Conservation (phyloP, 176 grass and related monocot species). For the Carex littledalei region DNA sequence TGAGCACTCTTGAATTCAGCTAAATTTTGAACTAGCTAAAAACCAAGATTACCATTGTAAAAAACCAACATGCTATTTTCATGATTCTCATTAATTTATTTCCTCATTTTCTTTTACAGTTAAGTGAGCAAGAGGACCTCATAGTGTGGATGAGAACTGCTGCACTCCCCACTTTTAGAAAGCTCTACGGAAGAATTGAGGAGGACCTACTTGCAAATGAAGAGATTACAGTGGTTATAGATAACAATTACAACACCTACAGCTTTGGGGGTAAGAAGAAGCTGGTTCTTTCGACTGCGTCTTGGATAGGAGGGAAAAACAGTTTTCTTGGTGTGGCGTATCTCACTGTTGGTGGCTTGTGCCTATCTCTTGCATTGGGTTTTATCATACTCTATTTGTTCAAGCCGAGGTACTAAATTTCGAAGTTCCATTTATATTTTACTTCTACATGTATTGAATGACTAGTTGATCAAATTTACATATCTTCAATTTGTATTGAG, state of each 20-base stretch:
- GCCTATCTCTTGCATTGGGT: constrained; percentile 53
- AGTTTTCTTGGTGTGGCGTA: constrained; percentile 81
- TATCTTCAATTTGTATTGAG: neutral
- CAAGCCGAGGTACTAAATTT: constrained; percentile 66
- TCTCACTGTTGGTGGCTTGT: constrained; percentile 54
- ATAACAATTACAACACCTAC: constrained; percentile 96
- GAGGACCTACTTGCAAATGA: constrained; percentile 58
- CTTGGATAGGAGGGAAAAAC: constrained; percentile 95
- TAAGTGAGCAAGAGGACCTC: constrained; percentile 93
- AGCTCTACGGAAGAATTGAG: constrained; percentile 91
- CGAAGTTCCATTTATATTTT: neutral
- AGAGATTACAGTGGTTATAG: constrained; percentile 63
- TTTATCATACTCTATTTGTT: constrained; percentile 67
- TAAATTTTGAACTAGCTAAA: neutral
- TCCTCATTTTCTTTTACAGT: constrained; percentile 31
- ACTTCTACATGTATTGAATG: neutral
- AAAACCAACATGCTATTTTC: neutral
- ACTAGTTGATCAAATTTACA: neutral
- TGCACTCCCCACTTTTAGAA: constrained; percentile 84
- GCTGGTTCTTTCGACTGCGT: constrained; percentile 71
- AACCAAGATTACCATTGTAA: neutral
- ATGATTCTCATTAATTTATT: neutral
- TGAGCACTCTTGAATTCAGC: neutral
- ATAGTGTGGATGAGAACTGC: constrained; percentile 99
- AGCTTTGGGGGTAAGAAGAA: constrained; percentile 82